Base-by-base conservation (phyloP, 2,329 filamentous ascomycete genomes). In the Nothophoma quercina region DNA sequence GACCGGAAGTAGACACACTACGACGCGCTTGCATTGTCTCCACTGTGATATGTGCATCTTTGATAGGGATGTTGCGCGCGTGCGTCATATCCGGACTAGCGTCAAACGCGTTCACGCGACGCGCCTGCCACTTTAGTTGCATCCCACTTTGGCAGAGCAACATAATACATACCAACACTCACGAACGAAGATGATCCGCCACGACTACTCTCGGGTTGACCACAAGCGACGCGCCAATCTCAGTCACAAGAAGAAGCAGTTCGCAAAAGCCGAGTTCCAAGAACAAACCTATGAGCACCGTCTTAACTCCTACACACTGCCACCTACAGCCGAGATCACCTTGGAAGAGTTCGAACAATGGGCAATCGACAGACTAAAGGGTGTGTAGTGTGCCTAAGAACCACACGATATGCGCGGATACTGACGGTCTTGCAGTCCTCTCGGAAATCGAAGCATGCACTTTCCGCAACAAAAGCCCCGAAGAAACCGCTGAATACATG, bases 291-390 rank as follows among this genome's bases (percentile, higher is more conserved):
- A 98, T 72, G 86, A 88, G 12, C 83, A 93, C 74, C 88, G 93
- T 50, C 84, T 99, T 68, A 99, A 96, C 80, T 93, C 97, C 76
- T 99, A 99, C 78, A 79, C 86, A 34, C 83, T 88, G 21, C 90
- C 95, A 36, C 95, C 95, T 0, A 97, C 92, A 0, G 89, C 90
- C 39, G 95, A 99, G 70, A 95, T 99, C 64, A 96, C 91, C 0
- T 86, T 99, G 33, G 95, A 99, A 71, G 88, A 99, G 72, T 99
- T 99, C 68, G 95, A 99, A 73, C 92, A 96, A 83, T 99, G 95
- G 95, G 95, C 93, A 9, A 98, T 99, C 68, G 90, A 96, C 68
- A 83, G 95, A 51, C 75, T 99, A 61, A 88, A 91, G 77, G 85
- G 91, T 63, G 10, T 25, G 43, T 32, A 12, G 6, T 23, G 6